phyloP scores from a whole-genome alignment of 108 stramenopile species.

The Nitzschia sp. region DNA sequence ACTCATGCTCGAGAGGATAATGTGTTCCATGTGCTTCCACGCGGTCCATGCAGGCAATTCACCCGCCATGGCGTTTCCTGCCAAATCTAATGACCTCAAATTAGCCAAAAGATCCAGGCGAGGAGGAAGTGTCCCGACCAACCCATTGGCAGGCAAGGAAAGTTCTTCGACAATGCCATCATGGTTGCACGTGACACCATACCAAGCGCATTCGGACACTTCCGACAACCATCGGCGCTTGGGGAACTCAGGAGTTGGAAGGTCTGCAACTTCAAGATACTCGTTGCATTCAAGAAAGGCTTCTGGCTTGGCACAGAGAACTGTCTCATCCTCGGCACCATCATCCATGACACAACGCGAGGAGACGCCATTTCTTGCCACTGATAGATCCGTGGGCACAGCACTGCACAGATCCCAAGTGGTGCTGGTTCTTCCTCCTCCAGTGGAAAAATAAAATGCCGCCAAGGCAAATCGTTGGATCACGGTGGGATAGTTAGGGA shows the following conservation, averaged over 20 bases:
- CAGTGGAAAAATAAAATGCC: slow-evolving; percentile 46
- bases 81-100: slow-evolving; percentile 9
- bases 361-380: not conserved
- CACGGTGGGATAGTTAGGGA: slow-evolving; percentile 7
- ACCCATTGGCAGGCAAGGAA: slow-evolving; percentile 8
- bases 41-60: slow-evolving; percentile 29
- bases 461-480: slow-evolving; percentile 49
- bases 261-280: slow-evolving; percentile 6
- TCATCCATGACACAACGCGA: not conserved
- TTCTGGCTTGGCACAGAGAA: not conserved
- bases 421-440: slow-evolving; percentile 13
- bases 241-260: not conserved
- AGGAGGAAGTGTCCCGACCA: slow-evolving; percentile 12
- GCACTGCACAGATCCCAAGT: slow-evolving; percentile 22
- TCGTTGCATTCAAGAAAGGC: slow-evolving; percentile 16
- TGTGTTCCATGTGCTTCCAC: slow-evolving; percentile 7
- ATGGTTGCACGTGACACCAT: slow-evolving; percentile 43
- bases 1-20: slow-evolving; percentile 1
- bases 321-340: not conserved
- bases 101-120: slow-evolving; percentile 41
- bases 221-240: slow-evolving; percentile 27
- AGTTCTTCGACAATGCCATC: slow-evolving; percentile 22
- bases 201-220: slow-evolving; percentile 50
- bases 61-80: slow-evolving; percentile 38
- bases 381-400: not conserved